These are phyloP conservation scores for Sporothrix luriei DNA, from an alignment of 2,329 filamentous ascomycete species.

Conservation along the genomic window DNA sequence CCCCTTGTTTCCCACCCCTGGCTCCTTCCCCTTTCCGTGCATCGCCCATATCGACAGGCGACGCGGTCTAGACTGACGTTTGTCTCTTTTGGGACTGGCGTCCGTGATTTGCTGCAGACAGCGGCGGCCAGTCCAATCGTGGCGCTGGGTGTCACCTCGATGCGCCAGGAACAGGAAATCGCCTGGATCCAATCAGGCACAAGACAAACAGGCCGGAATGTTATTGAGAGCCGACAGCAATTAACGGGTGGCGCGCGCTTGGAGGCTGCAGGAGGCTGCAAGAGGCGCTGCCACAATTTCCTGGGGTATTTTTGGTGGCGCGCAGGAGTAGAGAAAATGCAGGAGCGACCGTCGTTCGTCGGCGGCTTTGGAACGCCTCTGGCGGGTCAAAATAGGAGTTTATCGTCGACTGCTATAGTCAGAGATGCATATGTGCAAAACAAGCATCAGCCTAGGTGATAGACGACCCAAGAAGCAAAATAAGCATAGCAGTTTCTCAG, in stretches of 20 bases:
- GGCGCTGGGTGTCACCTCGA: conserved; percentile 17
- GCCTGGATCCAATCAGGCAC: conserved; percentile 6
- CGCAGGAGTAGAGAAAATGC: not conserved
- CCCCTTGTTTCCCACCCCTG: conserved; percentile 1
- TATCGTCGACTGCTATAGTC: not conserved
- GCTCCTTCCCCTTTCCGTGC: conserved; percentile 11
- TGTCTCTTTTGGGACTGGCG: conserved; percentile 31
- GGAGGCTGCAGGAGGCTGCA: conserved; percentile 23
- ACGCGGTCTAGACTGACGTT: conserved; percentile 32
- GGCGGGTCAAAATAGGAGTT: conserved; percentile 11
- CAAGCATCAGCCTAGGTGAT: not conserved
- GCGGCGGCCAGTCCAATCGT: conserved; percentile 2
- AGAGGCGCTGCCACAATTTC: not conserved
- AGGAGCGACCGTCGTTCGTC: conserved; percentile 2
- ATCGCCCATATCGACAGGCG: not conserved
- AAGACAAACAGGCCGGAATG: not conserved
- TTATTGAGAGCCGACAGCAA: not conserved
- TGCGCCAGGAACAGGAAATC: conserved; percentile 28
- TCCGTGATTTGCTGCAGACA: conserved; percentile 27
- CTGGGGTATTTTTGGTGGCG: conserved; percentile 19
- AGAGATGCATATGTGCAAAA: conserved; percentile 14
- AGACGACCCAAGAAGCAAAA: conserved; percentile 9
- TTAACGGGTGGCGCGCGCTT: conserved; percentile 29
- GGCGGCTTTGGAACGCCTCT: not conserved
- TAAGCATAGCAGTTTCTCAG: conserved; percentile 21